Base-by-base conservation (phyloP, 1,284 basidiomycete species). In the Apiotrichum domesticum region DNA sequence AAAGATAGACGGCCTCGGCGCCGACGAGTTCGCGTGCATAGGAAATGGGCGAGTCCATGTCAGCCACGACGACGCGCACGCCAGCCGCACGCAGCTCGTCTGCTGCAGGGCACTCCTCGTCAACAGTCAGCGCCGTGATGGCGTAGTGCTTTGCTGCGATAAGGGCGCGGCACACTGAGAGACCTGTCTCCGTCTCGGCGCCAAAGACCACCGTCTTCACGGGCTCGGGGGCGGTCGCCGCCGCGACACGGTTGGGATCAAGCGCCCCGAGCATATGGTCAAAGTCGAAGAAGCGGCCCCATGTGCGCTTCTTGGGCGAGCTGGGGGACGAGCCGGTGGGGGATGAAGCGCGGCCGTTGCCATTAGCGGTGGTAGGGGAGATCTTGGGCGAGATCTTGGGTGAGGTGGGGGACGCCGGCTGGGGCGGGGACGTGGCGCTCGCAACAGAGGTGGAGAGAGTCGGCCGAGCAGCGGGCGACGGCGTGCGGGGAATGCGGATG, bases 261-360 rank as follows among this genome's bases (percentile, higher is more conserved):
- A 68, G 58, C 2, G 66, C 57, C 7, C 66, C 66, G 40, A 64
- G 59, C 33, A 64, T 48, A n/a, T 48, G 6, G 56, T 68, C 66
- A 41, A 58, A 47, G 54, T 58, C 56, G 45, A 62, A 54, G 35
- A 53, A 35, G 44, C 35, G 37, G 52, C 52, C 35, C 44, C 32
- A 58, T 29, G 9, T 32, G 44, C 52, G 51, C 40, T 15, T 51
- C 48, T 46, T 44, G 35, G 45, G 33, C 33, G 32, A 3, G 34
- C 8, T 34, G n/a, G 7, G 33, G 49, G 35, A 14, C 39, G 11
- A 6, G 35, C 15, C 42, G 14, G 42, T 6, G 51, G 42, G 10
- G 35, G 49, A 33, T 21, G 21, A 21, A 21, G 21, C 21, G 21
- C 21, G 21, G 21, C 21, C 21, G 21, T 21, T 21, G 21, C 21